Percentiles rank a stretch among this genome's conserved stretches.
phyloP scores from a whole-genome alignment of 2,329 filamentous ascomycete genomes.

The Fusarium graminum region DNA sequence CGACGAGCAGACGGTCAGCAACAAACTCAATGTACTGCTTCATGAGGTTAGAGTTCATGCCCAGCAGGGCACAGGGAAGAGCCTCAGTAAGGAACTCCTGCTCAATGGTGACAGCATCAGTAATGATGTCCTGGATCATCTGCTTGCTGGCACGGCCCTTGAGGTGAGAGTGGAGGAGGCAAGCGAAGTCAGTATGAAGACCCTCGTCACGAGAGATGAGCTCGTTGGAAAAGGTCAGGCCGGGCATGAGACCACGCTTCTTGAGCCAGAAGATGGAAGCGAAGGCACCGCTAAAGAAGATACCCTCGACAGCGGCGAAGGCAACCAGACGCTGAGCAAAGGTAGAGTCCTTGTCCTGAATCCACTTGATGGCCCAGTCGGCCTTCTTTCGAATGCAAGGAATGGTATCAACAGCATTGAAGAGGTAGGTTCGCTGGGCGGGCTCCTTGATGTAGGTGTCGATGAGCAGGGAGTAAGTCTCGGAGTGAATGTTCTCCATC shows the following conservation, averaged over 20 bases:
- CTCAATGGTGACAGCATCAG: conserved; percentile 93
- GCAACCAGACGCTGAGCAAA: conserved; percentile 96
- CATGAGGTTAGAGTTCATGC: conserved; percentile 98
- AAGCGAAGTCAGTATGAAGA: conserved; percentile 99
- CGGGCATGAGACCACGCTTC: conserved; percentile 99
- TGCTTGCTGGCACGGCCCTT: conserved; percentile 89
- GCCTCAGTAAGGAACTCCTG: conserved; percentile 98
- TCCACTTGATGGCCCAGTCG: conserved; percentile 97
- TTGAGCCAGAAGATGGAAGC: conserved; percentile 99
- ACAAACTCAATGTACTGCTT: conserved; percentile 99
- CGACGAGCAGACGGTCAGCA: conserved; percentile 91
- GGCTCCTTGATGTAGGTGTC: conserved; percentile 99
- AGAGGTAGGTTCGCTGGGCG: conserved; percentile 91
- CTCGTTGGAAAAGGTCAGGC: conserved; percentile 99
- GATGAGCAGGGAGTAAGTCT: conserved; percentile 99
- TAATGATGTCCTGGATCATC: conserved; percentile 87
- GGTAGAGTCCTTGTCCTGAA: conserved; percentile 90
- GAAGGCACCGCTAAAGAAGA: conserved; percentile 99
- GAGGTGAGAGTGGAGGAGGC: conserved; percentile 96
- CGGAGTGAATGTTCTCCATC: conserved; percentile 99
- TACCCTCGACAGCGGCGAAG: conserved; percentile 97
- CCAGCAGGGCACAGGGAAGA: conserved; percentile 89
- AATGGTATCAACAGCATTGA: conserved; percentile 99
- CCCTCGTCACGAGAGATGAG: conserved; percentile 99
- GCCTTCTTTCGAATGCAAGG: conserved; percentile 99